Conservation (phyloP, 768 basidiomycete genomes). For the Tylopilus vinaceipallidus region DNA sequence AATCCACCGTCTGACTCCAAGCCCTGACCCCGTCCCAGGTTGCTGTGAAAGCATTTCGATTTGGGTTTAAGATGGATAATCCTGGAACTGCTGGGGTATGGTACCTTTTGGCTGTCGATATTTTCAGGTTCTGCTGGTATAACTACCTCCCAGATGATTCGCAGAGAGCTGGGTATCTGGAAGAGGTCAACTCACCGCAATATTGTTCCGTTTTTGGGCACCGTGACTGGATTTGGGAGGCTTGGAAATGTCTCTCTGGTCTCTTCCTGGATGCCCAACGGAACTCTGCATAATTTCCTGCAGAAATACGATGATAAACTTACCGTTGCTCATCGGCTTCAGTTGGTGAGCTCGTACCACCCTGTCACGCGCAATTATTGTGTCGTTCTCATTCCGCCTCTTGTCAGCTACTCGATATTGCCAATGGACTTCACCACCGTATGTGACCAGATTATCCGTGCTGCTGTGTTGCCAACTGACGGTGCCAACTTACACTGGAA, state of each 20-base stretch:
- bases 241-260: conserved; percentile 1
- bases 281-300: background rate
- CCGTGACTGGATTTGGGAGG: conserved; percentile 23
- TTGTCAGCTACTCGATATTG: conserved; percentile 11
- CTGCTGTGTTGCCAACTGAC: too few species aligned
- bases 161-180: conserved; percentile 14
- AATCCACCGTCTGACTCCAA: too few species aligned
- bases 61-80: background rate
- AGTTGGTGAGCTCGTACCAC: background rate
- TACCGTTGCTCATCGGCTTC: background rate
- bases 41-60: conserved; percentile 3
- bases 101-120: background rate
- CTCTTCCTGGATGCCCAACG: conserved; percentile 4
- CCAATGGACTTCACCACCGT: conserved; percentile 8
- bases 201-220: conserved; percentile 11
- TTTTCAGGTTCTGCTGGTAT: too few species aligned
- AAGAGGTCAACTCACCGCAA: conserved; percentile 17
- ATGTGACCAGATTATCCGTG: background rate
- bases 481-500: too few species aligned
- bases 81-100: background rate
- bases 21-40: background rate
- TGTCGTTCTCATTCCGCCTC: background rate
- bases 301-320: background rate
- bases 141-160: background rate
- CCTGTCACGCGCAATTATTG: background rate